Base-by-base conservation (phyloP, 139 green algal genomes). In the Edaphochlamys debaryana region DNA sequence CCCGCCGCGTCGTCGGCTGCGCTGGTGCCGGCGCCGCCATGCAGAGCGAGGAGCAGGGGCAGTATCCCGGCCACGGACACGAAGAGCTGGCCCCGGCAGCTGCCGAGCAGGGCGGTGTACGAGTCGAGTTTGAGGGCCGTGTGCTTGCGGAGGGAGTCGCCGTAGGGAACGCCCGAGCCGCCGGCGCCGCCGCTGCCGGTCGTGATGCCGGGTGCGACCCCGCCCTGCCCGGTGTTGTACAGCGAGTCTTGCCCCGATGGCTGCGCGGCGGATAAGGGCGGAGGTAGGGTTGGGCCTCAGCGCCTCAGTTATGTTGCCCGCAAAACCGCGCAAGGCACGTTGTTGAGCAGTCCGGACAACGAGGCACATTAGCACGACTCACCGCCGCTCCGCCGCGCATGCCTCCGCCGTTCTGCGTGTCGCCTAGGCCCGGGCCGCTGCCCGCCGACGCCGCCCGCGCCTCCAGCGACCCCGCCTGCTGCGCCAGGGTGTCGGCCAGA, bases 1-100 rank as follows among this genome's bases (percentile, higher is more conserved):
- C 17, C 29, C 34, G 2, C 29, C 29, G 3, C 32, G 29, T 52
- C 50, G 23, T 58, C 23, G 27, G 95, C 79, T 62, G 13, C 79
- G 40, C 17, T 67, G n/a, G 22, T 70, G 66, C 63, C 29, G 25
- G 4, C 37, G 27, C 20, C 58, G 15, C 77, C 38, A 34, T 96
- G 80, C 75, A 97, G 93, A 27, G 90, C 76, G 34, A 87, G 92
- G 56, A 96, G 63, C 88, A 94, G 95, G 32, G 96, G 95, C 83
- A 98, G 86, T 41, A 94, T 30, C 0, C 92, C 87, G 22, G 90
- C 81, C 0, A 97, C 69, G 8, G 90, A 92, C 36, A 98, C 85
- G 4, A 94, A 88, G 60, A 98, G 86, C 67, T 97, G 93, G 0
- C 85, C 80, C 30, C 85, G 60, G 48, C 87, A 66, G 15, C 91